A percentile compares a stretch with the other conserved stretches of the same genome.
Evolutionary conservation across 345 rosid genomes (phyloP).

Genomic region (Schrenkiella parvula): DNA sequence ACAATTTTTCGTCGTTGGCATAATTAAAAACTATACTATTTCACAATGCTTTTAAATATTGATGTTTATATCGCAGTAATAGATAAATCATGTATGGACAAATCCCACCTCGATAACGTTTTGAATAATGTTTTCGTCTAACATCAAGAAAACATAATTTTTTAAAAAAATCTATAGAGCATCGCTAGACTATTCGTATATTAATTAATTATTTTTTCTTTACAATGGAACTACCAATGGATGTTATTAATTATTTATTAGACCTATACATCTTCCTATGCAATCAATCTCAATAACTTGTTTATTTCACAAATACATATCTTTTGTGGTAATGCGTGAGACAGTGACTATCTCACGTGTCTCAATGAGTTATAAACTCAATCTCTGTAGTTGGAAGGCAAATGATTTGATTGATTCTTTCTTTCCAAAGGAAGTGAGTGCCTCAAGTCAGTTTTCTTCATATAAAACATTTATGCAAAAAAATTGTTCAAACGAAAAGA

Average conservation of each 20-base stretch:
- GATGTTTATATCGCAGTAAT: not conserved
- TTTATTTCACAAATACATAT: not conserved
- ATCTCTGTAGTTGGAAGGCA: constrained; percentile 3
- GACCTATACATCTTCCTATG: not conserved
- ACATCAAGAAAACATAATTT: not conserved
- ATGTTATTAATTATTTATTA: not conserved
- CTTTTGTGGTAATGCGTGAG: not conserved
- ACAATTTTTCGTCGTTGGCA: not conserved
- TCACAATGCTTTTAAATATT: not conserved
- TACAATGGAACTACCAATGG: not conserved
- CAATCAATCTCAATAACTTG: not conserved
- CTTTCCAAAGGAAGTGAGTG: not conserved
- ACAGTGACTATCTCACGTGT: constrained; percentile 17
- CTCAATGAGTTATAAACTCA: not conserved
- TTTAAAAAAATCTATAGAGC: not conserved
- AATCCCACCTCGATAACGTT: not conserved
- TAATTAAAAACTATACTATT: not conserved
- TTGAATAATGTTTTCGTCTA: not conserved
- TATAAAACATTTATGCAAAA: too few relatives aligned
- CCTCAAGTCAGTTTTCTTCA: too few relatives aligned
- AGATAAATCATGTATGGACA: not conserved
- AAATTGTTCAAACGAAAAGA: too few relatives aligned
- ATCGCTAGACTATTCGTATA: not conserved
- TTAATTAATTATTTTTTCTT: not conserved
- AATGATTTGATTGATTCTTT: constrained; percentile 1